Evolutionary conservation across 1,284 basidiomycete species (phyloP), one percentile per base, ranked within the genome.

Genomic region (Cronartium quercuum): DNA sequence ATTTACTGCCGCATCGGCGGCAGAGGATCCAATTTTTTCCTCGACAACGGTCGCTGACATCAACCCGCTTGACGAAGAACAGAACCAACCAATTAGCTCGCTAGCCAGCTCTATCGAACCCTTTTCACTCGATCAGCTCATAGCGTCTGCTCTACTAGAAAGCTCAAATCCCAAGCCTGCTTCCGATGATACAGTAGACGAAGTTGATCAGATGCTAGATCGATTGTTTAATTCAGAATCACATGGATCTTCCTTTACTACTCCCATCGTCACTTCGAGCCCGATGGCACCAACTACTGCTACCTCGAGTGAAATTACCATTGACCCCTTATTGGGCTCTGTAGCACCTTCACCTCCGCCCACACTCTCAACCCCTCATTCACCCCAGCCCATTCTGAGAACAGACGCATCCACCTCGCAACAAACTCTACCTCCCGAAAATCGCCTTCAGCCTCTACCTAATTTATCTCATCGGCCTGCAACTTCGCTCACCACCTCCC

Each of bases 401-500:
- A 34, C 29, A 61, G 60, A 61, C 35, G 60, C 60, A 35, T 61
- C 60, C 10, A 61, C 60, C 34, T 61, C 60, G 6, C 60, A 61
- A 15, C 6, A n/a, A 24, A 35, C 37, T 12, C 13, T 38, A 37
- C 10, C 24, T 2, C 15, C 29, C 18, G 24, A 35, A 24, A 35
- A 24, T 24, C 35, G 7, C 18, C 29, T 35, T 38, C 3, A 65
- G 10, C 37, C 35, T 65, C 40, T 18, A 38, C 29, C 40, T n/a
- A 41, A 35, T 35, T 35, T 40, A 6, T 5, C 18, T 7, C 35
- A 21, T 6, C 63, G 21, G 34, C 40, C 63, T 65, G 21, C 35
- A 40, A n/a, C 63, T 65, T 65, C 63, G 7, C 63, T 65, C 63
- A 24, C 63, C 18, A 75, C 51, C 10, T 75, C 71, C 21, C 71